Evolutionary conservation across 2,329 filamentous ascomycete genomes (phyloP).

Genomic region (Botrytis fragariae): DNA sequence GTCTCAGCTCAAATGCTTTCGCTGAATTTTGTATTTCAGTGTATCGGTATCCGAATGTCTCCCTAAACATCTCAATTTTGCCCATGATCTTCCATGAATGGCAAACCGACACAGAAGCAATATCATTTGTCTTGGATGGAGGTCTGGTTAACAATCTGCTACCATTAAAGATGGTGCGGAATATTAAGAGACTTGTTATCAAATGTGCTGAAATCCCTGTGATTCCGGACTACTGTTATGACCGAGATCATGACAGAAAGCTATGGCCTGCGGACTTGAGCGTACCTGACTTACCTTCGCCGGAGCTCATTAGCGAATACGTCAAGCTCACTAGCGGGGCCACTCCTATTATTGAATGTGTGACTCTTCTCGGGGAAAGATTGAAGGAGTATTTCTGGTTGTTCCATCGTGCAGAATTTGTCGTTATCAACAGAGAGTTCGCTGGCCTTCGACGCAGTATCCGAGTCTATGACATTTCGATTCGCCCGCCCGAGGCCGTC

Average conservation of each 20-base stretch:
- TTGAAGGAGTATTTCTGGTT: not conserved
- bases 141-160: not conserved
- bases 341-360: not conserved
- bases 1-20: not conserved
- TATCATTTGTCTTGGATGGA: not conserved
- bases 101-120: not conserved
- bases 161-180: not conserved
- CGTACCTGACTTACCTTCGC: not conserved
- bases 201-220: not conserved
- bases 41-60: not conserved
- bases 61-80: not conserved
- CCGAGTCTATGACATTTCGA: not conserved
- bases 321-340: not conserved
- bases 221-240: not conserved
- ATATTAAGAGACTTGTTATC: not conserved
- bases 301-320: not conserved
- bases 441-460: no score
- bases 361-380: not conserved
- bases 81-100: not conserved
- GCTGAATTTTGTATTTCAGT: not conserved
- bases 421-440: not conserved
- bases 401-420: not conserved
- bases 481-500: not conserved
- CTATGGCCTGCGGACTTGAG: not conserved
- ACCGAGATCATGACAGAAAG: accelerated